These are phyloP conservation scores for Phlyctochytrium bullatum DNA, from an alignment of 192 early-diverging fungal species.

Conservation along the genomic window DNA sequence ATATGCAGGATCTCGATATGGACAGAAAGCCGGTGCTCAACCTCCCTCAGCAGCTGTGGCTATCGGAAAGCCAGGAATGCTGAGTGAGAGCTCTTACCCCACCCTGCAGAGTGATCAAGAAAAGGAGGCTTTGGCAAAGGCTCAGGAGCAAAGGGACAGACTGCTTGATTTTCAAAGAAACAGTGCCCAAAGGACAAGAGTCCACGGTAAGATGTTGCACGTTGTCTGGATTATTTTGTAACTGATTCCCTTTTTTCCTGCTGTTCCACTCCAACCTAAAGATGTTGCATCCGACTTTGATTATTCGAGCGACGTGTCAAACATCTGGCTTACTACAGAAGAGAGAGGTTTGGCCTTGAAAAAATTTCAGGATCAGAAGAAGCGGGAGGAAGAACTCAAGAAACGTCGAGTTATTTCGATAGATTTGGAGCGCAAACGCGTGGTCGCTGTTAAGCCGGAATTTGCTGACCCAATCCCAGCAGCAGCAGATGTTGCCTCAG, in stretches of 20 bases:
- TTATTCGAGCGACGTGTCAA: conserved; percentile 23
- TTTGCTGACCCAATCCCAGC: neutral
- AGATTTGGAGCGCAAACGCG: conserved; percentile 35
- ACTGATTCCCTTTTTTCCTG: neutral
- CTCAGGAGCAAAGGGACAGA: conserved; percentile 36
- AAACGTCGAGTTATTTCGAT: conserved; percentile 42
- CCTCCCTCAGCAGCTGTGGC: conserved; percentile 15
- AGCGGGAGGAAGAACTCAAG: conserved; percentile 41
- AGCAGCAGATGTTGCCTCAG: neutral
- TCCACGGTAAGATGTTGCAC: conserved; percentile 36
- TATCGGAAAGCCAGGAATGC: conserved; percentile 6
- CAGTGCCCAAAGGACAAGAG: conserved; percentile 38
- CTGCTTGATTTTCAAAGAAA: conserved; percentile 46
- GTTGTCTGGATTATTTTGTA: neutral
- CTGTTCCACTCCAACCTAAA: conserved; percentile 2
- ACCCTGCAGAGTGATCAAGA: conserved; percentile 34
- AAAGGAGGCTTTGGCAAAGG: conserved; percentile 21
- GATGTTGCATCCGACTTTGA: conserved; percentile 48
- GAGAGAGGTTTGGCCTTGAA: conserved; percentile 43
- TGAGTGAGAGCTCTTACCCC: conserved; percentile 24
- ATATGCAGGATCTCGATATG: conserved; percentile 28
- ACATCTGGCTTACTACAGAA: conserved; percentile 50
- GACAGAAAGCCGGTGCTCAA: conserved; percentile 25
- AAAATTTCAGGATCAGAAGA: conserved; percentile 33
- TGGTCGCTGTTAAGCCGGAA: neutral